A percentile compares a stretch with the other conserved stretches of the same genome.
These are phyloP conservation scores for Vitis amurensis DNA, from an alignment of 164 flowering plant genomes.

Conservation along the genomic window DNA sequence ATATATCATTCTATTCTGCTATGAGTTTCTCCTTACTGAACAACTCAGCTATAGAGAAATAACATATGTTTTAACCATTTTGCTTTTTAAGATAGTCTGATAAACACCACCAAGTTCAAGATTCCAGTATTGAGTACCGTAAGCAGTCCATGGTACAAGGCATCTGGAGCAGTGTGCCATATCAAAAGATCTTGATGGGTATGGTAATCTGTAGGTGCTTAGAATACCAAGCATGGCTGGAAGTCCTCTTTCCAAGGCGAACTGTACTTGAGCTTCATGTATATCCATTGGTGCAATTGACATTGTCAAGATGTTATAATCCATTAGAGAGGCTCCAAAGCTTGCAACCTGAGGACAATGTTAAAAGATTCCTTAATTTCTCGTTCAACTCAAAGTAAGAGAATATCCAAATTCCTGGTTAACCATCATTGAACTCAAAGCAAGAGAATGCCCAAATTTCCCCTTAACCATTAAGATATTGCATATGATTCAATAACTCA, in stretches of 20 bases:
- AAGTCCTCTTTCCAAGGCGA: constrained; percentile 64
- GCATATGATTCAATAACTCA: too few species aligned
- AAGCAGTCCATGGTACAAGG: constrained; percentile 51
- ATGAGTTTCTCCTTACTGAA: too few species aligned
- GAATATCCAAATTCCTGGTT: background rate
- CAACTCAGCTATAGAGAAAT: too few species aligned
- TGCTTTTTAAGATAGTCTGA: background rate
- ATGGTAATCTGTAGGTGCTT: constrained; percentile 53
- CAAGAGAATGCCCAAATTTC: too few species aligned
- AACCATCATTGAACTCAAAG: too few species aligned
- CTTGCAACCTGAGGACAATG: constrained; percentile 54
- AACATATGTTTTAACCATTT: too few species aligned
- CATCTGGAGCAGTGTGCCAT: constrained; percentile 70
- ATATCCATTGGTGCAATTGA: constrained; percentile 68
- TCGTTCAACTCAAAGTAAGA: background rate
- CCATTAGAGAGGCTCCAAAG: constrained; percentile 55
- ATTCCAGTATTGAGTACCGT: constrained; percentile 31
- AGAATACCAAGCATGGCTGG: constrained; percentile 69
- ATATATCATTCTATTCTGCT: too few species aligned
- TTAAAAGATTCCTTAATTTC: background rate
- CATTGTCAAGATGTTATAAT: constrained; percentile 57
- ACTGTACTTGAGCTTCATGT: constrained; percentile 66
- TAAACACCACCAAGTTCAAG: background rate
- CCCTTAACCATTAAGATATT: too few species aligned
- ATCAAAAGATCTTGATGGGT: constrained; percentile 61